Percentiles rank a stretch among this genome's conserved stretches.
phyloP scores from a whole-genome alignment of 768 basidiomycete genomes.

The Suillus ampliporus region DNA sequence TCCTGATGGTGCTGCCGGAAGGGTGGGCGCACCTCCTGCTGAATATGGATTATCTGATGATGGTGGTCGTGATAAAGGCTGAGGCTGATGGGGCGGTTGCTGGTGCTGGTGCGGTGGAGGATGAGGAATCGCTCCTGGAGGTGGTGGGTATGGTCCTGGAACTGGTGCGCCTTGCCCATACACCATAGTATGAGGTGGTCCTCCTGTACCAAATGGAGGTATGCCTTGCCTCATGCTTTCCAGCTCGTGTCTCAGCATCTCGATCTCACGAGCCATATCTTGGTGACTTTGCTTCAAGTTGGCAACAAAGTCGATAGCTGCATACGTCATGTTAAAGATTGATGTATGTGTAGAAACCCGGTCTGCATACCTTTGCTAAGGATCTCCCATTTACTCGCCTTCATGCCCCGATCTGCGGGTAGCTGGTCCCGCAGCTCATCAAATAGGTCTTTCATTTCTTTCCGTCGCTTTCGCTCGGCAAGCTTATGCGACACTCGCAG shows the following conservation, averaged over 20 bases:
- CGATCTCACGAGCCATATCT: constrained; percentile 80
- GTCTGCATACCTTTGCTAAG: constrained; percentile 82
- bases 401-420: constrained; percentile 92
- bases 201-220: constrained; percentile 54
- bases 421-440: constrained; percentile 94
- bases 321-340: constrained; percentile 11
- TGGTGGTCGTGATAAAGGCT: constrained; percentile 56
- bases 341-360: constrained; percentile 1
- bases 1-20: constrained; percentile 28
- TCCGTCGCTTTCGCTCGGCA: constrained; percentile 94
- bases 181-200: constrained; percentile 52
- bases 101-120: constrained; percentile 38
- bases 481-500: constrained; percentile 95
- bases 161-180: constrained; percentile 57
- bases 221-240: constrained; percentile 65
- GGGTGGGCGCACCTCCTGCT: constrained; percentile 43
- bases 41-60: constrained; percentile 67
- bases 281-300: constrained; percentile 79
- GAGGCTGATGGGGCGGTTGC: constrained; percentile 39
- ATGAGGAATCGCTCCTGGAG: constrained; percentile 51
- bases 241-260: constrained; percentile 77
- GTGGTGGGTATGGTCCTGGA: constrained; percentile 51
- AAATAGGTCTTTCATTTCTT: constrained; percentile 99
- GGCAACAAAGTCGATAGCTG: constrained; percentile 88
- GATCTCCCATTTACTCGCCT: constrained; percentile 99